Evolutionary conservation across 257 asterid species (phyloP).

Genomic region (Capsicum pubescens): DNA sequence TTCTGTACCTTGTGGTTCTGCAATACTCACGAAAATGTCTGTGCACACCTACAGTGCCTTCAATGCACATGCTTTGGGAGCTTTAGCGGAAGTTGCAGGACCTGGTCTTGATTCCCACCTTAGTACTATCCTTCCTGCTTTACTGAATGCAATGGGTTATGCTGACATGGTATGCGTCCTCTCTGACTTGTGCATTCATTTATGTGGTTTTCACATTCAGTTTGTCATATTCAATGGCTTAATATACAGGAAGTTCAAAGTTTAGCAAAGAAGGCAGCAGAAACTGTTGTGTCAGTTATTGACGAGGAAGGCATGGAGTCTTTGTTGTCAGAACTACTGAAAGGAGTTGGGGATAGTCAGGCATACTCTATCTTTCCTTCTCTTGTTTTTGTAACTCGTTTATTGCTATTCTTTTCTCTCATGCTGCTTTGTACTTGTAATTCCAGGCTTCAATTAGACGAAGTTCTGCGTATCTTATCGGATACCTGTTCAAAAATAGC

Average conservation of each 20-base stretch:
- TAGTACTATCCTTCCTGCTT: slow-evolving; percentile 85
- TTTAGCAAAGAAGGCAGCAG: slow-evolving; percentile 89
- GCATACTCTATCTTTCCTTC: slow-evolving; percentile 45
- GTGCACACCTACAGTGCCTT: slow-evolving; percentile 65
- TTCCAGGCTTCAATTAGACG: slow-evolving; percentile 82
- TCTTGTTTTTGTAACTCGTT: slow-evolving; percentile 22
- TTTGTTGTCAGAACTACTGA: slow-evolving; percentile 85
- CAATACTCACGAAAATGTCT: slow-evolving; percentile 33
- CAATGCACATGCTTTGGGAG: slow-evolving; percentile 99
- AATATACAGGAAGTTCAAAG: slow-evolving; percentile 58
- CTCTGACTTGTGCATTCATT: background rate
- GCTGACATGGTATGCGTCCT: slow-evolving; percentile 59
- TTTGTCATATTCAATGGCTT: slow-evolving; percentile 21
- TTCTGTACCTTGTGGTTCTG: slow-evolving; percentile 5
- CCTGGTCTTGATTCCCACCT: slow-evolving; percentile 94
- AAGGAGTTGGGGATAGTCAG: slow-evolving; percentile 86
- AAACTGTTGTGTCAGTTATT: slow-evolving; percentile 91
- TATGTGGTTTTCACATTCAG: slow-evolving; percentile 2
- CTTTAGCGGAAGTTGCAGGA: slow-evolving; percentile 98
- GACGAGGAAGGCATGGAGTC: slow-evolving; percentile 91
- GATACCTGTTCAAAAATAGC: slow-evolving; percentile 90
- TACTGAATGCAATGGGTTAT: slow-evolving; percentile 83
- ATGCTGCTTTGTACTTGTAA: slow-evolving; percentile 35
- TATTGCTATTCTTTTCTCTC: slow-evolving; percentile 15
- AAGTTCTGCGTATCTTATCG: slow-evolving; percentile 84